Percentiles rank a stretch among this genome's conserved stretches.
phyloP scores from a whole-genome alignment of 495 filamentous ascomycete species.

The Aspergillus egyptiacus region DNA sequence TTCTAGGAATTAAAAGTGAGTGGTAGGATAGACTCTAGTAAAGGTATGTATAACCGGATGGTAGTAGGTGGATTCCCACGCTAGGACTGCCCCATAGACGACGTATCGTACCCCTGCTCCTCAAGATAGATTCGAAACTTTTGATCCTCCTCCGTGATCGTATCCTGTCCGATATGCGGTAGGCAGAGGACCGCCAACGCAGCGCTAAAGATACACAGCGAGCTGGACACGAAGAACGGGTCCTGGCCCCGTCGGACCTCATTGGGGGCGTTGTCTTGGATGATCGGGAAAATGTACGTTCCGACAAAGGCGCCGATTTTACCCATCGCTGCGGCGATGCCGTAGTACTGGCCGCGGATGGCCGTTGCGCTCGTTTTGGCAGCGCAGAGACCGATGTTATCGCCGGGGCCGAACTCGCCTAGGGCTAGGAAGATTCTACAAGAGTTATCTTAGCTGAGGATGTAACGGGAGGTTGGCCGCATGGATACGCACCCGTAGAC shows the following conservation, averaged over 20 bases:
- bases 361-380: conserved; percentile 84
- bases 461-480: background rate
- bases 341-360: conserved; percentile 88
- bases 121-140: conserved; percentile 64
- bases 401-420: conserved; percentile 80
- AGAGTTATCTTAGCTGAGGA: background rate
- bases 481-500: conserved; percentile 59
- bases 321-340: conserved; percentile 74
- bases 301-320: conserved; percentile 93
- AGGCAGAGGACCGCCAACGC: conserved; percentile 52
- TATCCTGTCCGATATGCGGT: conserved; percentile 64
- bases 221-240: conserved; percentile 69
- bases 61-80: too few species aligned
- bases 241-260: conserved; percentile 60
- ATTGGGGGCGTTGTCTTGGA: conserved; percentile 59
- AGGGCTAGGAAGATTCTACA: conserved; percentile 71
- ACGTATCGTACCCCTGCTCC: conserved; percentile 62
- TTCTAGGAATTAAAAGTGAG: too few species aligned
- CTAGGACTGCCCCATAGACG: conserved; percentile 58
- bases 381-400: conserved; percentile 85
- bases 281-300: conserved; percentile 70
- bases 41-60: too few species aligned
- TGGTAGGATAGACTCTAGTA: background rate
- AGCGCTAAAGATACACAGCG: conserved; percentile 58
- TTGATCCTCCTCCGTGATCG: conserved; percentile 62